Evolutionary conservation across 306 rosid genomes (phyloP).

Genomic region (Vachellia pachyceras): DNA sequence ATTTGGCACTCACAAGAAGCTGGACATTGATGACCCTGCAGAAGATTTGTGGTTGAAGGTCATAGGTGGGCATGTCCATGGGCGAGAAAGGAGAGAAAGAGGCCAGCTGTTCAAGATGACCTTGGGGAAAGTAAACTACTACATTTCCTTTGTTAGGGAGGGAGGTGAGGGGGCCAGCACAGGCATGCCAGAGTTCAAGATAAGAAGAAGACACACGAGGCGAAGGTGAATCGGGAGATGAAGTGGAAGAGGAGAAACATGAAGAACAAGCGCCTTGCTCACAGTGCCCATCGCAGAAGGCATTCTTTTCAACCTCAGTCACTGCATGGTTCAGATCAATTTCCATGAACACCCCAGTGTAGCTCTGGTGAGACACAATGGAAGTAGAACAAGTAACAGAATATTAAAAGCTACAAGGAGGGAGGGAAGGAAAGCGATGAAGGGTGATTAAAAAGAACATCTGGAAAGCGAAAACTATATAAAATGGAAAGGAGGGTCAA

Average conservation of each 20-base stretch:
- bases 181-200: conserved; percentile 95
- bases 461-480: conserved; percentile 51
- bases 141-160: conserved; percentile 93
- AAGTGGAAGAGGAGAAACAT: conserved; percentile 71
- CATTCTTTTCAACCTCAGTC: conserved; percentile 75
- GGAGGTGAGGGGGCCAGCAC: conserved; percentile 94
- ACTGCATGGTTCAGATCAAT: conserved; percentile 95
- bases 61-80: conserved; percentile 70
- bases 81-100: conserved; percentile 75
- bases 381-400: conserved; percentile 28
- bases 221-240: conserved; percentile 70
- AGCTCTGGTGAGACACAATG: conserved; percentile 42
- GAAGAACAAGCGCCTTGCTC: conserved; percentile 61
- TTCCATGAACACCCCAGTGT: conserved; percentile 81
- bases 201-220: conserved; percentile 69
- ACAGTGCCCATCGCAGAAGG: conserved; percentile 67
- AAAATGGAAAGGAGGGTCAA: conserved; percentile 72
- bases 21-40: conserved; percentile 87
- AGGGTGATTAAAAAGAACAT: conserved; percentile 51
- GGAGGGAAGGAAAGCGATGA: conserved; percentile 39
- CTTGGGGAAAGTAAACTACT: conserved; percentile 92
- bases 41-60: conserved; percentile 87
- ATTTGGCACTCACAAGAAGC: conserved; percentile 72
- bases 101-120: conserved; percentile 81
- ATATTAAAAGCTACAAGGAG: conserved; percentile 38